Base-by-base conservation (phyloP, 805 yeast genomes). In the Vanderwaltozyma polyspora region DNA sequence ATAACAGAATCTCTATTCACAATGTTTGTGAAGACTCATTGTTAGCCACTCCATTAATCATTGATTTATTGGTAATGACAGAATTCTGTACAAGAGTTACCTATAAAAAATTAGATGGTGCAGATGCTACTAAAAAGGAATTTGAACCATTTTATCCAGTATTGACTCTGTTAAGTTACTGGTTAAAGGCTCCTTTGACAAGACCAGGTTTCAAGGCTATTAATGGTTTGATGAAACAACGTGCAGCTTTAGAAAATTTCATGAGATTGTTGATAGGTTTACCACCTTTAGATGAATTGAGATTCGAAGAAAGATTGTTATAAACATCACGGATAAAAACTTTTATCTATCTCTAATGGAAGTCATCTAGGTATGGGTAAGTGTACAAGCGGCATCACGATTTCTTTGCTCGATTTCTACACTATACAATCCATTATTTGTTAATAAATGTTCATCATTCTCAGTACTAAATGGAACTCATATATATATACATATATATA, bases 1-100 rank as follows among this genome's bases (percentile, higher is more conserved):
- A 87, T 66, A 89, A 87, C 67, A 80, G 91, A 57, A 81, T 87
- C 46, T 77, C 93, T 31, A 80, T 89, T 55, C 94, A 87, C 65
- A 87, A 89, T 58, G 94, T 89, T 28, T 87, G 97, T 63, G 97
- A 87, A 64, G 97, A 87, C 60, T 86, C 95, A 3, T 68, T 87
- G 51, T 71, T 87, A 57, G 97, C 97, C 14, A 82, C 95, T 18
- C 96, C 97, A 32, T 70, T 87, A 59, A 89, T 87, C 59, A 80
- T 87, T 48, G 97, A 87, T 60, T 70, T 87, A 60, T 81, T 85
- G 32, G 79, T 87, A 31, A 79, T 87, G 74, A 66, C 94, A 38
- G 97, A 87, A 63, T 85, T 87, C 61, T 71, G 85, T 52, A 74
- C 89, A 34, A 76, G 97, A 60, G 89, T 89, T 42, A 64, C 76